Evolutionary conservation across 2,329 filamentous ascomycete genomes (phyloP), one percentile per base, ranked within the genome.

Genomic region (Rutstroemia sp.): DNA sequence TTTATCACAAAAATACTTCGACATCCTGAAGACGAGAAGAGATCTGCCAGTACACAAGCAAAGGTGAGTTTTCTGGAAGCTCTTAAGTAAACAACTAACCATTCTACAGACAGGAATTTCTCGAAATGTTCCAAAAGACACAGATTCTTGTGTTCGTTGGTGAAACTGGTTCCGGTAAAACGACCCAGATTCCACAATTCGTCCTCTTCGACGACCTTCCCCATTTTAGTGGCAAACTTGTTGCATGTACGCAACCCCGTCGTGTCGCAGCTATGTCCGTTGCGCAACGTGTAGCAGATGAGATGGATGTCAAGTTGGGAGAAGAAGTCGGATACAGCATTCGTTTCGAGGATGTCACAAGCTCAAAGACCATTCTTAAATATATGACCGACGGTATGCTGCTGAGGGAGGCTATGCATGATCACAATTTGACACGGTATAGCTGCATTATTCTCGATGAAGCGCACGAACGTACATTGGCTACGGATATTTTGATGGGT

Each of bases 301-400:
- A 99, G 75, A 87, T 99, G 80, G 94, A 97, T 69, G 92, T 96
- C 63, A 84, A 81, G 58, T 80, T 99, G 25, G 94, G 94, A 58
- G 85, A 96, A 64, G 92, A 97, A 74, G 92, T 99, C 55, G 94
- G 94, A 73, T 99, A 97, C 77, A 97, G 89, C 72, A 97, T 99
- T 71, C 90, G 94, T 78, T 99, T 99, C 73, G 95, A 99, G 73
- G 94, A 99, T 72, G 88, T 85, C 76, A 97, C 94, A 1, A 82
- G 88, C 51, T 83, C 84, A 57, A 91, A 89, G 72, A 99, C 94
- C 1, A 83, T 95, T 59, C 82, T 99, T 70, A 99, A 99, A 78
- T 99, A 99, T 78, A 99, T 99, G 94, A 99, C 95, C 46, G 94
- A 99, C 69, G 95, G 95, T 82, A 97, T 99, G 87, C 84, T 99